phyloP scores from a whole-genome alignment of 2,329 filamentous ascomycete species.

The Fusarium sp. region DNA sequence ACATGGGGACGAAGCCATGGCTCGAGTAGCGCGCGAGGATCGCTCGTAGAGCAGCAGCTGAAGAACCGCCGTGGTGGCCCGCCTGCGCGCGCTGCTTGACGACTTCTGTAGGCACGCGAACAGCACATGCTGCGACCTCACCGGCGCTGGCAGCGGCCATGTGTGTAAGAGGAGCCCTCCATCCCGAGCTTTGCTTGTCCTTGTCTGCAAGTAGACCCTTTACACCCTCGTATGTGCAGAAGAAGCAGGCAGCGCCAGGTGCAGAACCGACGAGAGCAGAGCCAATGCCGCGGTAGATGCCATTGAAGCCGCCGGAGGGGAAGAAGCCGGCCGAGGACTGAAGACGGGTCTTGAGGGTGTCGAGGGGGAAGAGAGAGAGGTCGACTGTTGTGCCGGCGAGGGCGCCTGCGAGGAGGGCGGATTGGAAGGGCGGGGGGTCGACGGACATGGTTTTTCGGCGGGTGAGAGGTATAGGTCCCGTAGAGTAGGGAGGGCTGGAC shows the following conservation, averaged over 20 bases:
- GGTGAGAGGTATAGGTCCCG: not conserved
- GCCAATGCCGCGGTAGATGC: constrained; percentile 93
- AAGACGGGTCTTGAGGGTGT: constrained; percentile 97
- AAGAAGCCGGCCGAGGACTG: constrained; percentile 84
- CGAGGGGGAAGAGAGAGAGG: constrained; percentile 95
- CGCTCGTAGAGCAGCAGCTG: constrained; percentile 71
- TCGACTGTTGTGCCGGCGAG: constrained; percentile 96
- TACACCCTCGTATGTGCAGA: constrained; percentile 88
- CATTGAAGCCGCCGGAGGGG: constrained; percentile 85
- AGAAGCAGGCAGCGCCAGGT: constrained; percentile 95
- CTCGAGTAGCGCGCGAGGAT: constrained; percentile 67
- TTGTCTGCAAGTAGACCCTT: constrained; percentile 65
- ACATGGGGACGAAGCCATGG: constrained; percentile 68
- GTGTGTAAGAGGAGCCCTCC: constrained; percentile 64
- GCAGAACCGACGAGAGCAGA: constrained; percentile 90
- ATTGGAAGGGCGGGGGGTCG: constrained; percentile 61
- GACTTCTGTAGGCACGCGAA: constrained; percentile 94
- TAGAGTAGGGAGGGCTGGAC: constrained; percentile 9
- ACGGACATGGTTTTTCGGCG: constrained; percentile 14
- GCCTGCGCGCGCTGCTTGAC: constrained; percentile 97
- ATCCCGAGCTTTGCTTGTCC: constrained; percentile 34
- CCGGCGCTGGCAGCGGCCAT: constrained; percentile 88
- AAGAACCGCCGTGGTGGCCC: constrained; percentile 78
- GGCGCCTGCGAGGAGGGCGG: constrained; percentile 81
- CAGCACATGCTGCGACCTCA: constrained; percentile 90